These are phyloP conservation scores for Barbatosphaeria neglecta DNA, from an alignment of 495 filamentous ascomycete genomes.

Conservation along the genomic window DNA sequence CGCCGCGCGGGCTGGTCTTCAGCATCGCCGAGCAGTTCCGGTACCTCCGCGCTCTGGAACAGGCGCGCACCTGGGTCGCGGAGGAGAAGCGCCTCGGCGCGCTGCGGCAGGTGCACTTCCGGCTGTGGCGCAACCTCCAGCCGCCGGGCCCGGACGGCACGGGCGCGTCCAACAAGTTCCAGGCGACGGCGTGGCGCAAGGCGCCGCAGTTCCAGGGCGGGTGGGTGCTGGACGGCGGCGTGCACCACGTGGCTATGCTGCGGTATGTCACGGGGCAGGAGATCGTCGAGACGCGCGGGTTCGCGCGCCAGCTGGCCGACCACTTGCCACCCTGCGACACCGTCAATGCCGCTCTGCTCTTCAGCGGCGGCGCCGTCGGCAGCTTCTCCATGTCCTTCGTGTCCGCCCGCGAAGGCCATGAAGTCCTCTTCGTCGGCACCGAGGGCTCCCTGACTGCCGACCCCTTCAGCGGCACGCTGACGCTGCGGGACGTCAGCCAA, in stretches of 20 bases:
- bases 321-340: slow-evolving; percentile 70
- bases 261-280: slow-evolving; percentile 46
- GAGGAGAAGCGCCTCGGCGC: slow-evolving; percentile 46
- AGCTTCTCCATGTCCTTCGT: slow-evolving; percentile 1
- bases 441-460: not conserved
- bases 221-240: slow-evolving; percentile 67
- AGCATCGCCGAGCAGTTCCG: slow-evolving; percentile 70
- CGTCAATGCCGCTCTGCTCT: slow-evolving; percentile 50
- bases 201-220: slow-evolving; percentile 62
- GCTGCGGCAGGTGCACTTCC: slow-evolving; percentile 17
- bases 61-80: slow-evolving; percentile 44
- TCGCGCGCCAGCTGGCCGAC: slow-evolving; percentile 43
- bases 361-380: slow-evolving; percentile 50
- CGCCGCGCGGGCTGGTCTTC: slow-evolving; percentile 37
- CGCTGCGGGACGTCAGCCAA: not conserved
- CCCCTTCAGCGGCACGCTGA: not conserved
- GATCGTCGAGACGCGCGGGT: slow-evolving; percentile 39
- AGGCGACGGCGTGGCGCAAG: slow-evolving; percentile 61
- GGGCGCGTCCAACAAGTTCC: slow-evolving; percentile 25
- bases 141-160: too few relatives aligned
- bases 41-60: slow-evolving; percentile 46
- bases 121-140: slow-evolving; percentile 31
- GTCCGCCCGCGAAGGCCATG: not conserved
- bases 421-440: not conserved
- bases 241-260: slow-evolving; percentile 58